These are phyloP conservation scores for Penicillium sp. DNA, from an alignment of 2,329 filamentous ascomycete genomes.

Conservation along the genomic window DNA sequence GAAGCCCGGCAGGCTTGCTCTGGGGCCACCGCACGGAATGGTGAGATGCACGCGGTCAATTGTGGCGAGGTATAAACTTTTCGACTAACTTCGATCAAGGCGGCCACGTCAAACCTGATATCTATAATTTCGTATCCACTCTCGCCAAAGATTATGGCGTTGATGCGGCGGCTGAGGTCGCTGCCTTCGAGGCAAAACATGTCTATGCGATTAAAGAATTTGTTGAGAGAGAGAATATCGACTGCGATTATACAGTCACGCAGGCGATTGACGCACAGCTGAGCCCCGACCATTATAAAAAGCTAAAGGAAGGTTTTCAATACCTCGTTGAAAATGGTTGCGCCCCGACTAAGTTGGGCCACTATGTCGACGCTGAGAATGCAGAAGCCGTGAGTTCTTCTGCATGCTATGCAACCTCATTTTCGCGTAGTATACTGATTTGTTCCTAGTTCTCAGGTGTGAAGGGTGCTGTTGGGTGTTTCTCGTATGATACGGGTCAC, in stretches of 20 bases:
- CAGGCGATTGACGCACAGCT: constrained; percentile 45
- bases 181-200: constrained; percentile 46
- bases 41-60: constrained; percentile 20
- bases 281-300: constrained; percentile 33
- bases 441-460: constrained; percentile 38
- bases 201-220: constrained; percentile 45
- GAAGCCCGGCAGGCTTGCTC: constrained; percentile 48
- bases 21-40: constrained; percentile 49
- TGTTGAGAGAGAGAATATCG: constrained; percentile 46
- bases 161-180: constrained; percentile 43
- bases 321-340: constrained; percentile 31
- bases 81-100: constrained; percentile 21
- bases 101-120: constrained; percentile 49
- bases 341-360: constrained; percentile 32
- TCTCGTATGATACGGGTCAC: constrained; percentile 37
- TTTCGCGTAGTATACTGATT: neutral
- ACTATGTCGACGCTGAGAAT: constrained; percentile 23
- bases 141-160: constrained; percentile 38
- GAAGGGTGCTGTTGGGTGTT: constrained; percentile 41
- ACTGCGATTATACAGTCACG: constrained; percentile 49
- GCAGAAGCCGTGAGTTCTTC: constrained; percentile 29
- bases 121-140: constrained; percentile 43
- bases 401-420: no score
- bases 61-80: neutral
- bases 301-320: constrained; percentile 35